Evolutionary conservation across 371 early-diverging fungal species (phyloP), one percentile per base, ranked within the genome.

Genomic region (Mortierella sp.): DNA sequence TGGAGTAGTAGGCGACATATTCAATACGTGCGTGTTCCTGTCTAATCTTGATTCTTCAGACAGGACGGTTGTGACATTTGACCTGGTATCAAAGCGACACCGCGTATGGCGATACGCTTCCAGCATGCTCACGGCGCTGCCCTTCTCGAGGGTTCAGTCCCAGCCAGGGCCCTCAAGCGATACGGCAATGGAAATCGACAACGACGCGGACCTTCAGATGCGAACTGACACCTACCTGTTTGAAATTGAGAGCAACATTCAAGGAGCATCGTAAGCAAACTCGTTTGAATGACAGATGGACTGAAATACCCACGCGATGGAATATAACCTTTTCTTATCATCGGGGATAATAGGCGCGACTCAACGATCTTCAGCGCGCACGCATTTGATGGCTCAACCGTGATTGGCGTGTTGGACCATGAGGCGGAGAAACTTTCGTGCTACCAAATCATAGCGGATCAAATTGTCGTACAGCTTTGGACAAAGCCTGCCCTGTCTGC

Each of bases 361-460:
- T 67, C 77, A 20, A 68, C 24, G 24, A 61, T 77, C 6, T 61
- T 70, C 12, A 51, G 72, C 14, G 58, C 68, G 32, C 64, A 75
- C 49, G 59, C 37, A 1, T 43, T 69, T 40, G 70, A 77, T 39
- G 70, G 78, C 43, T 68, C 78, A 14, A 63, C 83, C 18, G 66
- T 86, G 0, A 72, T 88, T 26, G 84, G 87, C 30, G 75, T 88
- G 11, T 39, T 87, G 18, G 84, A 88, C 43, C 66, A 77, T 18
- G 58, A 81, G 5, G 59, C 71, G 5, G 64, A 65, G 24, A 61
- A 52, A 14, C 54, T 86, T 9, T 72, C 64, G 12, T 60, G 77
- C 18, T 72, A 83, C 52, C 63, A 66, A 5, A 66, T 75, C 28
- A 52, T 72, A 10, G 69, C 47, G 32, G 66, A 66, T 24, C 71